Evolutionary conservation across 257 asterid species (phyloP).

Genomic region (Coffea eugenioides): DNA sequence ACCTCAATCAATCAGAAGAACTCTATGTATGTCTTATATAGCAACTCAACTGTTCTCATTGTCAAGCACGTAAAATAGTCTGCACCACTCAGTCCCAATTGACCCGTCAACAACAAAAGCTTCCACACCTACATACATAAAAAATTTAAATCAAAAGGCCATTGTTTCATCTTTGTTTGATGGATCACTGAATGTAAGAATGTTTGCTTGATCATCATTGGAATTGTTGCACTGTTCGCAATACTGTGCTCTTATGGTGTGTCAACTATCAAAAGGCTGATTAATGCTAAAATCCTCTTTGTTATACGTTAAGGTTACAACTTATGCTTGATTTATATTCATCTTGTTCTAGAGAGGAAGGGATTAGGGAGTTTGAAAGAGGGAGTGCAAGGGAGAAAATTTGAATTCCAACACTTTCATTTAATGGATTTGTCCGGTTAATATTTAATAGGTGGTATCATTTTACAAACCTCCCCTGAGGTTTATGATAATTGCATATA

Average conservation of each 20-base stretch:
- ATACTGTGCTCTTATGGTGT: not conserved
- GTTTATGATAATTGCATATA: too few relatives aligned
- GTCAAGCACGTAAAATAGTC: slow-evolving; percentile 26
- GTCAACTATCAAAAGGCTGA: not conserved
- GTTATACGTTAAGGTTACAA: not conserved
- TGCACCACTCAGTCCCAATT: slow-evolving; percentile 27
- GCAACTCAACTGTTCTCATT: slow-evolving; percentile 16
- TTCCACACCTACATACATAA: not conserved
- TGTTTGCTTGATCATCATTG: slow-evolving; percentile 11
- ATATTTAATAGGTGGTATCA: too few relatives aligned
- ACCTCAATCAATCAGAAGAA: slow-evolving; percentile 33
- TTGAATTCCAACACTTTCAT: too few relatives aligned
- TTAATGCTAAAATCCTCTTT: too few relatives aligned
- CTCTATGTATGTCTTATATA: not conserved
- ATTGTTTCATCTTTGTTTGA: not conserved
- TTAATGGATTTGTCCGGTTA: too few relatives aligned
- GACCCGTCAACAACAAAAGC: slow-evolving; percentile 8
- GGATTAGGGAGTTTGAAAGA: too few relatives aligned
- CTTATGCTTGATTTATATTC: not conserved
- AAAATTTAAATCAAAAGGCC: not conserved
- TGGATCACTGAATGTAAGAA: slow-evolving; percentile 7
- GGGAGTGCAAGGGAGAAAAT: too few relatives aligned
- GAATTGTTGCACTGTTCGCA: not conserved
- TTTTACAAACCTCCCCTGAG: too few relatives aligned
- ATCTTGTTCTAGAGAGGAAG: not conserved